Conservation (phyloP, 768 basidiomycete species). For the Pisolithus tinctorius region DNA sequence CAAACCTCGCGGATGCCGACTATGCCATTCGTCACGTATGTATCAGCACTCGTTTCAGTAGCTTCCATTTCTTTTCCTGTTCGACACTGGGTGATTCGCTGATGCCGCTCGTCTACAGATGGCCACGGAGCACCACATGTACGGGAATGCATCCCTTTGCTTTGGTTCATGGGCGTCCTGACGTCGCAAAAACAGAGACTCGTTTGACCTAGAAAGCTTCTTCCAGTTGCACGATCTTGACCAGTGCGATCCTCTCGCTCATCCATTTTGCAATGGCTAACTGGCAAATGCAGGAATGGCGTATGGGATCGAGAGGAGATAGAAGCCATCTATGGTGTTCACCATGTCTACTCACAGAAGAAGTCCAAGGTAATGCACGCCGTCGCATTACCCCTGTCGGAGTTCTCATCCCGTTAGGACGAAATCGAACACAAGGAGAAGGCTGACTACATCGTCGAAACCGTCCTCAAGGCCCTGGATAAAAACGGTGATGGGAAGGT, state of each 20-base stretch:
- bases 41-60: conserved; percentile 10
- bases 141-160: conserved; percentile 14
- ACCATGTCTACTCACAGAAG: conserved; percentile 83
- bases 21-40: conserved; percentile 91
- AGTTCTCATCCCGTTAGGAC: conserved; percentile 36
- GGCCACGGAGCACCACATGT: conserved; percentile 88
- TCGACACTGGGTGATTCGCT: conserved; percentile 6
- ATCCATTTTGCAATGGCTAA: neutral
- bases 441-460: conserved; percentile 68
- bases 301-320: conserved; percentile 83
- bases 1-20: conserved; percentile 39
- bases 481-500: conserved; percentile 66
- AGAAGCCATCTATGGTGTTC: conserved; percentile 93
- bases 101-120: conserved; percentile 45
- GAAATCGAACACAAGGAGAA: conserved; percentile 76
- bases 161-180: neutral
- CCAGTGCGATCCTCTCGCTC: conserved; percentile 36
- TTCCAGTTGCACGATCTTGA: conserved; percentile 95
- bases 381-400: neutral
- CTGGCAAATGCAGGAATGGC: conserved; percentile 51
- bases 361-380: conserved; percentile 51
- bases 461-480: conserved; percentile 68
- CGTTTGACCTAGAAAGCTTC: conserved; percentile 82
- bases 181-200: conserved; percentile 46
- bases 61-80: conserved; percentile 4